A percentile compares a stretch with the other conserved stretches of the same genome.
Evolutionary conservation across 2,329 filamentous ascomycete species (phyloP).

Genomic region (Teratosphaeria gauchensis): DNA sequence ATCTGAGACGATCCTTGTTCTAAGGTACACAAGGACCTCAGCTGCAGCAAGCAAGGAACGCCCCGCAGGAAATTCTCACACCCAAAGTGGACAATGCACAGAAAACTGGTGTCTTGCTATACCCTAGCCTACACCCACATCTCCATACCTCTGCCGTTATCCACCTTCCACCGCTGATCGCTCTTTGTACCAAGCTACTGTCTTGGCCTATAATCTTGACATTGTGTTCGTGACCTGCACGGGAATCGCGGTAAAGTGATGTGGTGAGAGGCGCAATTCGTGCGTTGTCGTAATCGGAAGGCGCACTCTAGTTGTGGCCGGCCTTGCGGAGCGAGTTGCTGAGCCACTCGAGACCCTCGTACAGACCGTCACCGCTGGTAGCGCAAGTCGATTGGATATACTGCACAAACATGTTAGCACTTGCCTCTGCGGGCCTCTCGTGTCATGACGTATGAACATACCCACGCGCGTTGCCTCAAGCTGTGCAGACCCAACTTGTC

Average conservation of each 20-base stretch:
- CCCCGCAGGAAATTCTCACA: neutral
- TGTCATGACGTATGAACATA: conserved; percentile 44
- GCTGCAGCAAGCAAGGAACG: neutral
- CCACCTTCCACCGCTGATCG: neutral
- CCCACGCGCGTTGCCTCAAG: conserved; percentile 96
- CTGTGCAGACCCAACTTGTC: conserved; percentile 99
- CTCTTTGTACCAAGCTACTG: neutral
- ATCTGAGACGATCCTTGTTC: neutral
- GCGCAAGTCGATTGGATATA: conserved; percentile 99
- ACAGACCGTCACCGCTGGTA: conserved; percentile 97
- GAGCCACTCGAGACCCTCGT: conserved; percentile 78
- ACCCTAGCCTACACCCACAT: neutral
- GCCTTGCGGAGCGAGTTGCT: conserved; percentile 47
- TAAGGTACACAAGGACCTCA: neutral
- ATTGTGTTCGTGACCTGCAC: neutral
- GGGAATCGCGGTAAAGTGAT: neutral
- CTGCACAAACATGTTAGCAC: conserved; percentile 30
- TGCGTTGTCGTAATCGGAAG: neutral
- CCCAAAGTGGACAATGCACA: neutral
- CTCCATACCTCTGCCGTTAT: neutral
- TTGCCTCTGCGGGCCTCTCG: neutral
- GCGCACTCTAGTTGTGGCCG: conserved; percentile 35
- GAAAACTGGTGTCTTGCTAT: neutral
- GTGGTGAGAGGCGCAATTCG: neutral
- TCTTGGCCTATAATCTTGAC: neutral